Evolutionary conservation across 1,139 yeast genomes (phyloP), one percentile per base, ranked within the genome.

Genomic region (Kurtzmaniella quercitrusa): DNA sequence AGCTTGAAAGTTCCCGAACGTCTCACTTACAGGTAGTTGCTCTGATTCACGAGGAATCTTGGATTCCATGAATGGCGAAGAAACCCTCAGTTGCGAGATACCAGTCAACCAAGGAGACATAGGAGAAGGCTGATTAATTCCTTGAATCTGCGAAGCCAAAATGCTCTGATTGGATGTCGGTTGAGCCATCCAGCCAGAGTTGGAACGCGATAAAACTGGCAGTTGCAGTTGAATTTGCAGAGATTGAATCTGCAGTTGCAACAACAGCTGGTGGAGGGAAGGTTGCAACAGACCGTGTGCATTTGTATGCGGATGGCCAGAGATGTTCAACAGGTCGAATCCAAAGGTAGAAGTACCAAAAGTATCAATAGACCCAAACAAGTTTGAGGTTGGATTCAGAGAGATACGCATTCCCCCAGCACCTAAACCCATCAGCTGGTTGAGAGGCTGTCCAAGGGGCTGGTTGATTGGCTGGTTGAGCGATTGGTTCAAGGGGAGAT

Each of bases 51-150:
- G 25, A 18, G 24, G 25, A 2, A 36, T 21, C 39, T 11, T 68
- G 62, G 19, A 17, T 19, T 36, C 38, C 16, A 65, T 65, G 51
- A 72, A 73, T 2, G 78, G 78, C 3, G 77, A 71, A 46, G 57
- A 61, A 14, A 67, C 74, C 29, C 77, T 55, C 14, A 76, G 70
- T 43, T 64, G 73, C 19, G 51, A 48, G 12, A 59, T 55, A 8
- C 65, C 62, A 3, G 70, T 51, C 23, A 62, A 44, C 77, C 77
- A 71, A 4, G 77, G 77, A 1, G 75, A 70, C 43, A 68, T 56
- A 4, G 76, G 75, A n/a, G 67, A 55, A 2, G 70, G 68, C 48
- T 68, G 75, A 34, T 51, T 48, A 16, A 37, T 37, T 18, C 33
- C 34, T 14, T 16, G 21, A 39, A 63, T 51, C 40, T 57, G 63